Evolutionary conservation across 805 yeast species (phyloP).

Genomic region (Suhomyces vadensis): DNA sequence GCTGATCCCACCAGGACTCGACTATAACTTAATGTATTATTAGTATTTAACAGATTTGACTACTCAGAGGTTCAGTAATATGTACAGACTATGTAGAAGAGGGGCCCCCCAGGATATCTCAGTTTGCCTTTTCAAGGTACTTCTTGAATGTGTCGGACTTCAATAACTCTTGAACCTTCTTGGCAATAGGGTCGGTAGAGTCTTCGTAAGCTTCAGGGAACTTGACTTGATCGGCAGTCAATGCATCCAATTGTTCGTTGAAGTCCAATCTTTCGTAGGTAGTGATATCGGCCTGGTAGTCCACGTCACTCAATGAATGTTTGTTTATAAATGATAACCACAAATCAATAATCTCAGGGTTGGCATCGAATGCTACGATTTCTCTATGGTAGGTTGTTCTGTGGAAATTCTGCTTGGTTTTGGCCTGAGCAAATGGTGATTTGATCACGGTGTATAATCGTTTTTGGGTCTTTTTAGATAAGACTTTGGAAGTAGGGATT

Average conservation of each 20-base stretch:
- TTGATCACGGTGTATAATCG: conserved; percentile 92
- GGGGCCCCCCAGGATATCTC: no score
- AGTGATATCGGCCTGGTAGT: conserved; percentile 68
- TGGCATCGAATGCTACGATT: conserved; percentile 78
- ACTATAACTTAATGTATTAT: no score
- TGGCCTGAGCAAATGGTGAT: conserved; percentile 93
- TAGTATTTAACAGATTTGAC: background rate
- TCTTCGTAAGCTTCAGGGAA: conserved; percentile 37
- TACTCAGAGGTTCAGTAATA: background rate
- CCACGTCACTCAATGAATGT: conserved; percentile 78
- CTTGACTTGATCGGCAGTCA: conserved; percentile 26
- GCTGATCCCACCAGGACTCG: conserved; percentile 22
- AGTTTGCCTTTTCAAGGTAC: conserved; percentile 35
- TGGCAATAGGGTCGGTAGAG: conserved; percentile 50
- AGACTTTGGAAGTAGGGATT: conserved; percentile 78
- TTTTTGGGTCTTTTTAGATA: conserved; percentile 64
- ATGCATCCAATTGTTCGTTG: conserved; percentile 36
- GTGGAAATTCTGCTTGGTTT: conserved; percentile 90
- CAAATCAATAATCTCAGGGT: conserved; percentile 79
- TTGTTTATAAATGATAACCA: conserved; percentile 78
- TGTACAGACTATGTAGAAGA: background rate
- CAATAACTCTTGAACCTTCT: conserved; percentile 70
- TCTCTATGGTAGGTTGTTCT: conserved; percentile 78
- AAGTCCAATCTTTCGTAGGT: conserved; percentile 42
- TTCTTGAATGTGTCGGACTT: conserved; percentile 69